phyloP scores from a whole-genome alignment of 2,329 filamentous ascomycete species.

The Colletotrichum ledebouriae region DNA sequence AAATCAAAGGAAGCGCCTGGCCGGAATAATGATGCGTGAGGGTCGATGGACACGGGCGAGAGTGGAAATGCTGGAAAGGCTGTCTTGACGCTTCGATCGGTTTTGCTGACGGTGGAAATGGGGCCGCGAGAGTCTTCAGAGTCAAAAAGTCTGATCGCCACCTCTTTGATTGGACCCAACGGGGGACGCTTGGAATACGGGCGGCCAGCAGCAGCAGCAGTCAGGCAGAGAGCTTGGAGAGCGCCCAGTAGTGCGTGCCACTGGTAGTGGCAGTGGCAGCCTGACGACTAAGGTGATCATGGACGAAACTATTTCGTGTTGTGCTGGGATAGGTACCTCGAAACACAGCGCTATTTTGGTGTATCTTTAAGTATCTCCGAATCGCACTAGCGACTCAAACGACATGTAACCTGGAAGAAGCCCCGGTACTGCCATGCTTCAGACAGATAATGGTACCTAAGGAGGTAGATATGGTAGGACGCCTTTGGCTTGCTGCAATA shows the following conservation, averaged over 20 bases:
- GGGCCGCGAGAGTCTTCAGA: constrained; percentile 42
- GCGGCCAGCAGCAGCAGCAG: constrained; percentile 20
- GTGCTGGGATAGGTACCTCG: constrained; percentile 20
- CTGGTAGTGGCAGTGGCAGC: constrained; percentile 25
- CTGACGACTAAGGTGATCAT: constrained; percentile 18
- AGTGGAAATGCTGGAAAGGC: constrained; percentile 38
- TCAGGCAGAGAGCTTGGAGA: constrained; percentile 4
- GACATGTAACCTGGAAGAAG: constrained; percentile 27
- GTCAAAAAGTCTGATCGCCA: constrained; percentile 54
- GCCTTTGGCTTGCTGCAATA: neutral
- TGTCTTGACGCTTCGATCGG: constrained; percentile 35
- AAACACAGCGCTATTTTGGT: neutral
- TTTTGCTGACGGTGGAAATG: constrained; percentile 41
- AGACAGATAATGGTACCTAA: constrained; percentile 28
- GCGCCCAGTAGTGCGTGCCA: too few species aligned
- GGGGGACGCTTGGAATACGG: constrained; percentile 31
- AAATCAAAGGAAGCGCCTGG: constrained; percentile 43
- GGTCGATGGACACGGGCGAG: constrained; percentile 35
- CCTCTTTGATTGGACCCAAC: constrained; percentile 52
- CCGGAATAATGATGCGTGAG: constrained; percentile 32
- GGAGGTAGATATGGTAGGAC: constrained; percentile 3
- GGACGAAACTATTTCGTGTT: constrained; percentile 13
- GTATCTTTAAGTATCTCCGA: constrained; percentile 3
- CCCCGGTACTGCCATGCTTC: constrained; percentile 37
- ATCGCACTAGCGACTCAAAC: constrained; percentile 13